phyloP scores from a whole-genome alignment of 2,329 filamentous ascomycete species.

The Fusarium illudens region DNA sequence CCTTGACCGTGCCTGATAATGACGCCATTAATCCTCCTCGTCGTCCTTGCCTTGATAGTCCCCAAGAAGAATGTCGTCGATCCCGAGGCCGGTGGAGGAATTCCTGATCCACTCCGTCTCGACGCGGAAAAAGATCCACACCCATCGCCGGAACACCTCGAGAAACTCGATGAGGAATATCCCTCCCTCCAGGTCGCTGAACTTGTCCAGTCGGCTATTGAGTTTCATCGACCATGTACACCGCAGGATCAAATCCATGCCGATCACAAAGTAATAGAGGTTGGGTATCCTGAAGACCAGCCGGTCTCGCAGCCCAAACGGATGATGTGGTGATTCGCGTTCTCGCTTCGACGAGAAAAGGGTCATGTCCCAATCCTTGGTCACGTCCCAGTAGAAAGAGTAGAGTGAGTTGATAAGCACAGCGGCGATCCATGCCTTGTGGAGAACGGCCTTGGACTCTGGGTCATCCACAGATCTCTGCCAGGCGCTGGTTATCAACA shows the following conservation, averaged over 20 bases:
- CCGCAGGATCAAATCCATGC: constrained; percentile 79
- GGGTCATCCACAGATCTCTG: constrained; percentile 67
- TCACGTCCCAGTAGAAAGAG: constrained; percentile 98
- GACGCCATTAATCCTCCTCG: constrained; percentile 47
- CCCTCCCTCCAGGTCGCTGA: constrained; percentile 86
- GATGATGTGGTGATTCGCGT: constrained; percentile 70
- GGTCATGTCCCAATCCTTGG: constrained; percentile 95
- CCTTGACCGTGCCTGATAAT: constrained; percentile 1
- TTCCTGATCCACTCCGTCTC: constrained; percentile 89
- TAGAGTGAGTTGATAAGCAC: constrained; percentile 87
- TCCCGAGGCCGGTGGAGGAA: constrained; percentile 58
- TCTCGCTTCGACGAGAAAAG: constrained; percentile 71
- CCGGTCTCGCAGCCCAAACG: constrained; percentile 79
- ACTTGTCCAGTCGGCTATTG: constrained; percentile 80
- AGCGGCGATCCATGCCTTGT: constrained; percentile 73
- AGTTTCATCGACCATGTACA: constrained; percentile 94
- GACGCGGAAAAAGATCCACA: constrained; percentile 96
- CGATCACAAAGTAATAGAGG: constrained; percentile 85
- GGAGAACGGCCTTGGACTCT: constrained; percentile 53
- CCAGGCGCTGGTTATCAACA: constrained; percentile 81
- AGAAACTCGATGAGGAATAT: constrained; percentile 88
- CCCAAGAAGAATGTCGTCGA: constrained; percentile 78
- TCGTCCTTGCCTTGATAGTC: constrained; percentile 72
- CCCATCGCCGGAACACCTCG: constrained; percentile 88
- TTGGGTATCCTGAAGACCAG: constrained; percentile 75